Evolutionary conservation across 495 filamentous ascomycete species (phyloP), one percentile per base, ranked within the genome.

Genomic region (Penicillium ochrochloron): DNA sequence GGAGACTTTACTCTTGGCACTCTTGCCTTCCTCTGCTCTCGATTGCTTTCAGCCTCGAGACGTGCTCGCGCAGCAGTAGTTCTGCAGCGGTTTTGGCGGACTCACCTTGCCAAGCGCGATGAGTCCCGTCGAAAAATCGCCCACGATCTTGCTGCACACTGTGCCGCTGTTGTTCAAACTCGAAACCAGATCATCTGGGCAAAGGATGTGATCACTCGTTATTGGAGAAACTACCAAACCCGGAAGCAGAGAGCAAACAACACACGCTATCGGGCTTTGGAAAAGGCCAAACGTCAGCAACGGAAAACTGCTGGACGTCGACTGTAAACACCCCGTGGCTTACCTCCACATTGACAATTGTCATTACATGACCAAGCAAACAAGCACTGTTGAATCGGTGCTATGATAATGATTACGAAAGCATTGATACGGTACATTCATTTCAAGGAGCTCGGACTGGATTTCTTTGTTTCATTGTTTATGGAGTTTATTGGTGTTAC

Each of bases 21-120:
- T 14, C 80, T 90, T 41, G 80, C 86, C 11, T 89, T 89, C 72
- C 82, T 91, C 9, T 87, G 85, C 50, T 89, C 86, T 5, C 81
- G 88, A 39, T 71, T 91, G 5, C 80, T 90, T 15, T 78, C 82
- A 1, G 77, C 83, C 29, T 82, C 83, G 8, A 77, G 76, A 60
- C 73, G 73, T 25, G 64, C 68, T 34, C 75, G 77, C 17, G 84
- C 84, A 4, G 82, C 82, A 7, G 78, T 69, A 17, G 63, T 77
- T 6, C 72, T 86, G 23, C 82, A 86, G 56, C 67, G 70, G 23
- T 73, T 73, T 41, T 83, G 80, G 75, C 78, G 82, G 56, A 66
- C 64, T n/a, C 68, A 68, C 35, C 57, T 73, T 15, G 66, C 71
- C 46, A 69, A 65, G 5, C 71, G 71, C 21, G 63, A 70, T 48